Evolutionary conservation across 441 rosid genomes (phyloP).

Genomic region (Pelargonium citronellum): DNA sequence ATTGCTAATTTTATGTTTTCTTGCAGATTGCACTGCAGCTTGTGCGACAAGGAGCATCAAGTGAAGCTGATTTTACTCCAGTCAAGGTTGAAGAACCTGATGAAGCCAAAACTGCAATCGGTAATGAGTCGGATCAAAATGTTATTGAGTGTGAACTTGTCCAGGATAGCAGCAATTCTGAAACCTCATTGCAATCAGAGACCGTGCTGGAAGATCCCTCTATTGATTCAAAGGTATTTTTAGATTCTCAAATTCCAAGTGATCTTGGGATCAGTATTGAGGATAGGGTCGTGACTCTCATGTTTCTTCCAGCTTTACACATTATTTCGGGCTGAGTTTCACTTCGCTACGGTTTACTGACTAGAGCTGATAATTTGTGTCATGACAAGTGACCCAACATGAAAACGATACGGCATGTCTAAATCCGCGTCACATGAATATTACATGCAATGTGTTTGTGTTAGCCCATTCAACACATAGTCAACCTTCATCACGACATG

Average conservation of each 20-base stretch:
- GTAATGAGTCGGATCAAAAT: constrained; percentile 26
- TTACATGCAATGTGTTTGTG: too few species aligned
- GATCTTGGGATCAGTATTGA: not conserved
- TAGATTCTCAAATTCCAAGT: not conserved
- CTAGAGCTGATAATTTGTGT: too few species aligned
- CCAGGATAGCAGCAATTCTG: constrained; percentile 28
- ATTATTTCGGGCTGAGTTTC: too few species aligned
- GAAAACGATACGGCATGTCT: too few species aligned
- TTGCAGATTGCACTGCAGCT: constrained; percentile 82
- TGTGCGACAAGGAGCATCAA: constrained; percentile 60
- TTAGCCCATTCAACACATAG: too few species aligned
- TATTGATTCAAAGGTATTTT: constrained; percentile 35
- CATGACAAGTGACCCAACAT: too few species aligned
- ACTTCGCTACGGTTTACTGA: too few species aligned
- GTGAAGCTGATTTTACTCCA: constrained; percentile 39
- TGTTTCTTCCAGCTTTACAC: too few species aligned
- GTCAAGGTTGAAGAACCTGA: constrained; percentile 25
- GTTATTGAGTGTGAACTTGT: constrained; percentile 31
- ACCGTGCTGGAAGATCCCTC: constrained; percentile 21
- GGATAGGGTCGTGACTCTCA: too few species aligned
- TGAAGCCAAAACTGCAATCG: constrained; percentile 26
- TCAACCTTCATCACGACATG: too few species aligned
- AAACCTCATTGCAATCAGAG: constrained; percentile 24
- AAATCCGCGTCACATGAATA: too few species aligned
- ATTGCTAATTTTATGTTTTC: constrained; percentile 14